phyloP scores from a whole-genome alignment of 768 basidiomycete genomes.

The Boletus sensibilis region DNA sequence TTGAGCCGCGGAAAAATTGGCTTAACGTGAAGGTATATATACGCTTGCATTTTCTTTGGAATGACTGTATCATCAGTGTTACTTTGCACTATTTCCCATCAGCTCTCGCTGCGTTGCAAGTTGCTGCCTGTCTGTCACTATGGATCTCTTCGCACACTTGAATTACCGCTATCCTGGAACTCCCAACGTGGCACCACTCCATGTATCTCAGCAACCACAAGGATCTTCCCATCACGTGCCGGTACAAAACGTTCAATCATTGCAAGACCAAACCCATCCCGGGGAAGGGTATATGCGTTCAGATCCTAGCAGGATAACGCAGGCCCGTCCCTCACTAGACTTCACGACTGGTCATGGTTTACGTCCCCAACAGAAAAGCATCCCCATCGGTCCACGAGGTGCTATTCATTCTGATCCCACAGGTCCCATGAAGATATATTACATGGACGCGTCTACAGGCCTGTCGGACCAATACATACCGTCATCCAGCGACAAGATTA shows the following conservation, averaged over 20 bases:
- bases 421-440: neutral
- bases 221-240: neutral
- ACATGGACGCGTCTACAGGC: neutral
- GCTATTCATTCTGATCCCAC: neutral
- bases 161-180: constrained; percentile 17
- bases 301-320: neutral
- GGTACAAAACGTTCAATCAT: neutral
- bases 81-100: neutral
- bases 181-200: neutral
- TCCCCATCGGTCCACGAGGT: neutral
- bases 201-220: constrained; percentile 3
- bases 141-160: constrained; percentile 18
- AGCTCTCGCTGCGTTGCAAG: neutral
- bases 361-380: neutral
- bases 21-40: constrained; percentile 19
- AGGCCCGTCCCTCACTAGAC: neutral
- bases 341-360: neutral
- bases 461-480: constrained; percentile 26
- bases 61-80: neutral
- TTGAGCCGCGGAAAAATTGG: neutral
- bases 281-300: neutral
- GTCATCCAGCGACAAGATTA: constrained; percentile 30
- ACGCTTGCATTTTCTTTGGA: neutral
- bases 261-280: neutral
- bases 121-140: neutral